phyloP scores from a whole-genome alignment of 345 rosid genomes.

The Firmiana major region DNA sequence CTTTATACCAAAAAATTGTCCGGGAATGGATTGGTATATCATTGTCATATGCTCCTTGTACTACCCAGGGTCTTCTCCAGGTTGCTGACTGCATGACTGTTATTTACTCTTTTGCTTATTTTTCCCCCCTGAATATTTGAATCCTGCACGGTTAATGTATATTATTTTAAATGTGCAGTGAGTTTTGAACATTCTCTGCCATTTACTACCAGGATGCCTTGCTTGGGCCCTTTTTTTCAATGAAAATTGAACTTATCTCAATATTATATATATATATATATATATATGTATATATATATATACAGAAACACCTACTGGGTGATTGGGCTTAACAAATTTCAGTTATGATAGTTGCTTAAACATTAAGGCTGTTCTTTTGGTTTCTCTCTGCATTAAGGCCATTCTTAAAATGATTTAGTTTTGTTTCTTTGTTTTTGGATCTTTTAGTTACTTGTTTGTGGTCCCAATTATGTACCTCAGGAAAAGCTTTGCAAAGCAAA shows the following conservation, averaged over 20 bases:
- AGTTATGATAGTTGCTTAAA: not conserved
- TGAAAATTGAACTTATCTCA: not conserved
- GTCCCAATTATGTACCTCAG: constrained; percentile 37
- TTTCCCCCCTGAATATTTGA: constrained; percentile 1
- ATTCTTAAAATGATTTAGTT: not conserved
- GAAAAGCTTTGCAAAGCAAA: constrained; percentile 98
- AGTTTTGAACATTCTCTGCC: not conserved
- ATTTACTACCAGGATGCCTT: not conserved
- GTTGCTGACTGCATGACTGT: constrained; percentile 30
- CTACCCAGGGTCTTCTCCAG: constrained; percentile 99
- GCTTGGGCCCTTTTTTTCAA: not conserved
- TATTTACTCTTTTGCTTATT: not conserved
- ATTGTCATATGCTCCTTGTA: constrained; percentile 95
- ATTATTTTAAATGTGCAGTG: not conserved
- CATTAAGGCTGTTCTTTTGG: not conserved
- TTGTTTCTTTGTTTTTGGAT: constrained; percentile 7
- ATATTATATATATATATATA: not conserved
- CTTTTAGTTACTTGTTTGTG: constrained; percentile 10
- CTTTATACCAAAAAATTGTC: constrained; percentile 79
- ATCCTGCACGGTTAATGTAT: constrained; percentile 1
- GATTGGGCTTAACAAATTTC: not conserved
- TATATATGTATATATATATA: too few relatives aligned
- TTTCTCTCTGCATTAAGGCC: not conserved
- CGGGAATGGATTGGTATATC: constrained; percentile 92
- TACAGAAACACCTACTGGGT: not conserved